phyloP scores from a whole-genome alignment of 768 basidiomycete genomes.

The Boletus patriciae region DNA sequence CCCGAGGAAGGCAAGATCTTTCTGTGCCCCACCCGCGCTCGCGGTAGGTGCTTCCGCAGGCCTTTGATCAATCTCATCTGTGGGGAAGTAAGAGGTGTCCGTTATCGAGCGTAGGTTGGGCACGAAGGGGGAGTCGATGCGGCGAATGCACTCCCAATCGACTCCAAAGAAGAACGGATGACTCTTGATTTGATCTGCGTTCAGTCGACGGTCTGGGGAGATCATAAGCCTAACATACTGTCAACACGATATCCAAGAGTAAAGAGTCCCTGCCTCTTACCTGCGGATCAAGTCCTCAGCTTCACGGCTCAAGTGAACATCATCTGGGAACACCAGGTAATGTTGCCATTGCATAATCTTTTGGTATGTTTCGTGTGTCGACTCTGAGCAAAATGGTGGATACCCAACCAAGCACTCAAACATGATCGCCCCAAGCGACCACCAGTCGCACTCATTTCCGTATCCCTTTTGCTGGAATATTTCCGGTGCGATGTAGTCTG shows the following conservation, averaged over 20 bases:
- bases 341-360: constrained; percentile 96
- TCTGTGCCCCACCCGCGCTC: constrained; percentile 42
- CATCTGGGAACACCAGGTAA: constrained; percentile 87
- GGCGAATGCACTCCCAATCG: constrained; percentile 85
- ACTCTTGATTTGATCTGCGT: constrained; percentile 82
- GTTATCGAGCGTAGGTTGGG: constrained; percentile 91
- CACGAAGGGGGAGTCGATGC: constrained; percentile 95
- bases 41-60: constrained; percentile 47
- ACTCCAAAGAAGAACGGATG: constrained; percentile 97
- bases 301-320: constrained; percentile 89
- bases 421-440: constrained; percentile 98
- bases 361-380: constrained; percentile 95
- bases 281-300: constrained; percentile 85
- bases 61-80: constrained; percentile 85
- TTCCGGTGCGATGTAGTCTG: constrained; percentile 96
- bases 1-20: constrained; percentile 70
- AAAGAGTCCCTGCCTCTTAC: constrained; percentile 40
- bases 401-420: constrained; percentile 98
- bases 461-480: constrained; percentile 98
- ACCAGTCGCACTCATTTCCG: constrained; percentile 98
- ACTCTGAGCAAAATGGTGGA: constrained; percentile 94
- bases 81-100: constrained; percentile 98
- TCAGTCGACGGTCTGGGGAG: constrained; percentile 74
- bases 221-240: constrained; percentile 65
- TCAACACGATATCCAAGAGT: constrained; percentile 1